These are phyloP conservation scores for Achaetomiella virescens DNA, from an alignment of 495 filamentous ascomycete genomes.

Conservation along the genomic window DNA sequence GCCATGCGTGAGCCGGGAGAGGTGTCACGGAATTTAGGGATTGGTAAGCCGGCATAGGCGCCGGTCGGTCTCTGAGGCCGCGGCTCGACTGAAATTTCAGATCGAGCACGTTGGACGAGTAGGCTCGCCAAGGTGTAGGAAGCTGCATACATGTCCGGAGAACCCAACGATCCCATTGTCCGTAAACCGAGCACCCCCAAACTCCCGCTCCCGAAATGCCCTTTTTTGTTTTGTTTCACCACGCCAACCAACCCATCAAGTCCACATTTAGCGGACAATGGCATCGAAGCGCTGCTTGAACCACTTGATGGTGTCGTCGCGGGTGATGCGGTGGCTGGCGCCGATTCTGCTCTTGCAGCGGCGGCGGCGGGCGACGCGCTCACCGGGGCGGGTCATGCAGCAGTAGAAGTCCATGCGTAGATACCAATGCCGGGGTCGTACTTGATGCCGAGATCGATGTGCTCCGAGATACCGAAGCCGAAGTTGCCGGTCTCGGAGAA, in stretches of 20 bases:
- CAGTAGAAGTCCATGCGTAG: constrained; percentile 99
- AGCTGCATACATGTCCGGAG: constrained; percentile 20
- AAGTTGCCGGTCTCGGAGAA: constrained; percentile 99
- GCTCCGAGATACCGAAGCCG: constrained; percentile 99
- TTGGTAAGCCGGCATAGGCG: constrained; percentile 49
- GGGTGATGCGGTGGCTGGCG: constrained; percentile 83
- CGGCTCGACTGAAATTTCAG: constrained; percentile 45
- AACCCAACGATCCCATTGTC: constrained; percentile 24
- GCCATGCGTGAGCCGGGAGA: not conserved
- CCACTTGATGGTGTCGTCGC: constrained; percentile 93
- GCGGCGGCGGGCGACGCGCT: constrained; percentile 92
- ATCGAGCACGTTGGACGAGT: constrained; percentile 36
- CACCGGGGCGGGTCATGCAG: constrained; percentile 99
- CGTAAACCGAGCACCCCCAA: constrained; percentile 16
- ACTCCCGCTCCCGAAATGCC: constrained; percentile 24
- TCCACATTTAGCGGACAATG: constrained; percentile 73
- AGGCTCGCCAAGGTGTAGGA: constrained; percentile 28
- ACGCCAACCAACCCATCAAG: constrained; percentile 16
- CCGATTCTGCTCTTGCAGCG: constrained; percentile 83
- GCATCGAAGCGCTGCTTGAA: constrained; percentile 99
- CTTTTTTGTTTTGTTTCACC: constrained; percentile 26
- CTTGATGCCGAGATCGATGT: constrained; percentile 99
- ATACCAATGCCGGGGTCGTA: constrained; percentile 99
- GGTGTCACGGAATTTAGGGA: constrained; percentile 15
- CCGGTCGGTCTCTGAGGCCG: constrained; percentile 62